Percentiles rank a stretch among this genome's conserved stretches.
Evolutionary conservation across 2,329 filamentous ascomycete species (phyloP).

Genomic region (Emergomyces pasteurianus): DNA sequence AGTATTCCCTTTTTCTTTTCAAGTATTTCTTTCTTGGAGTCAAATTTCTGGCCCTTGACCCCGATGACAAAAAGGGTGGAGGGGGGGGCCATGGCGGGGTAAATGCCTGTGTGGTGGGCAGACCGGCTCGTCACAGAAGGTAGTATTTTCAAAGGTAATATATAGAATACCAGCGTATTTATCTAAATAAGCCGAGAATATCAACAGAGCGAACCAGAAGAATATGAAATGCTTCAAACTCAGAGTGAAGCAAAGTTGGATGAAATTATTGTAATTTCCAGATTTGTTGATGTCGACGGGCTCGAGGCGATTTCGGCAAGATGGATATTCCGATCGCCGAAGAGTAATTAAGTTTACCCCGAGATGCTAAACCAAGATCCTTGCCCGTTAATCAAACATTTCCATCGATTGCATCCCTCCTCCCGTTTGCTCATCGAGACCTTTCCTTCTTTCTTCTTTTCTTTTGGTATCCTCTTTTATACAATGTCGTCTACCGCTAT

Average conservation of each 20-base stretch:
- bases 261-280: too few species aligned
- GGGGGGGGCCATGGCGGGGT: constrained; percentile 40
- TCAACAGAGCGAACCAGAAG: neutral
- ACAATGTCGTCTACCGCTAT: constrained; percentile 3
- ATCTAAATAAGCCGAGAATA: neutral
- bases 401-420: too few species aligned
- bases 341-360: neutral
- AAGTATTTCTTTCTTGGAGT: neutral
- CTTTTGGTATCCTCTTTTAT: neutral
- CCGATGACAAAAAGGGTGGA: constrained; percentile 64
- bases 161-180: neutral
- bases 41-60: constrained; percentile 51
- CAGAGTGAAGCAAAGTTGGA: neutral
- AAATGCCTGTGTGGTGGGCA: constrained; percentile 11
- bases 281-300: too few species aligned
- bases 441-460: too few species aligned
- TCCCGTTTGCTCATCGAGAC: neutral
- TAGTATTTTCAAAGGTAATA: neutral
- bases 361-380: neutral
- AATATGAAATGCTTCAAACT: too few species aligned
- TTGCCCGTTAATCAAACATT: too few species aligned
- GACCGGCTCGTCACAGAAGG: too few species aligned
- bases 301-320: neutral
- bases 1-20: neutral
- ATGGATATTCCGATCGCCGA: neutral